phyloP scores from a whole-genome alignment of 345 rosid genomes.

The Punica granatum region DNA sequence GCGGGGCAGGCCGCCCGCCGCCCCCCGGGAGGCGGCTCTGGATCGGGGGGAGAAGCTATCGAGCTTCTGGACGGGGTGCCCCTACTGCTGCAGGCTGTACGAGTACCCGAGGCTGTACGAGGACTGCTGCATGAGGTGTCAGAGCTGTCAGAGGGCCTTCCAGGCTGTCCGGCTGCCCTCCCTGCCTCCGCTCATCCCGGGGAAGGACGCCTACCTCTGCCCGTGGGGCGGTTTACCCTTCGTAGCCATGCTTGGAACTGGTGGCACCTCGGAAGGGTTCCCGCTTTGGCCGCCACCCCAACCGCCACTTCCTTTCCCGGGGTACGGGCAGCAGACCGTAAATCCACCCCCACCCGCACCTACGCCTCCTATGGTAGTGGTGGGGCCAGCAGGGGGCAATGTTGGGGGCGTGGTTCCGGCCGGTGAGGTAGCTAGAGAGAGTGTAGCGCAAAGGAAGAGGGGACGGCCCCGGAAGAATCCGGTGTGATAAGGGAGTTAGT shows the following conservation, averaged over 20 bases:
- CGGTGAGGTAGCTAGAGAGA: neutral
- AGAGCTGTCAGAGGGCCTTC: conserved; percentile 62
- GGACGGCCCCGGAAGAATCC: conserved; percentile 7
- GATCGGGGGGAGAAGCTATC: conserved; percentile 2
- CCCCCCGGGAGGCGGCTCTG: neutral
- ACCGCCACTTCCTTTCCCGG: neutral
- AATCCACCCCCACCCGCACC: neutral
- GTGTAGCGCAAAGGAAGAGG: conserved; percentile 1
- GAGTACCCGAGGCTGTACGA: conserved; percentile 81
- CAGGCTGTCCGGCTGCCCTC: conserved; percentile 51
- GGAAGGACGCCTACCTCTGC: conserved; percentile 75
- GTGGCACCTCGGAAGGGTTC: neutral
- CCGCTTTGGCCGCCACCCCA: conserved; percentile 12
- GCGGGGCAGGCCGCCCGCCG: conserved; percentile 15
- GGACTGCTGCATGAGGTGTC: conserved; percentile 77
- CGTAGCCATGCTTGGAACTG: conserved; percentile 25
- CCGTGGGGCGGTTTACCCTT: conserved; percentile 83
- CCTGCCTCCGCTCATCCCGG: conserved; percentile 73
- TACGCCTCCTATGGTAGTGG: conserved; percentile 4
- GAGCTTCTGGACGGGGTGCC: conserved; percentile 92
- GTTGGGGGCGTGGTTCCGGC: neutral
- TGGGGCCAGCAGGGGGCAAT: neutral
- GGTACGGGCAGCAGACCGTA: neutral
- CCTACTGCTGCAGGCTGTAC: conserved; percentile 67
- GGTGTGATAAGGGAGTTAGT: neutral